phyloP scores from a whole-genome alignment of 1,284 basidiomycete species.

The Volvariella surrecta region DNA sequence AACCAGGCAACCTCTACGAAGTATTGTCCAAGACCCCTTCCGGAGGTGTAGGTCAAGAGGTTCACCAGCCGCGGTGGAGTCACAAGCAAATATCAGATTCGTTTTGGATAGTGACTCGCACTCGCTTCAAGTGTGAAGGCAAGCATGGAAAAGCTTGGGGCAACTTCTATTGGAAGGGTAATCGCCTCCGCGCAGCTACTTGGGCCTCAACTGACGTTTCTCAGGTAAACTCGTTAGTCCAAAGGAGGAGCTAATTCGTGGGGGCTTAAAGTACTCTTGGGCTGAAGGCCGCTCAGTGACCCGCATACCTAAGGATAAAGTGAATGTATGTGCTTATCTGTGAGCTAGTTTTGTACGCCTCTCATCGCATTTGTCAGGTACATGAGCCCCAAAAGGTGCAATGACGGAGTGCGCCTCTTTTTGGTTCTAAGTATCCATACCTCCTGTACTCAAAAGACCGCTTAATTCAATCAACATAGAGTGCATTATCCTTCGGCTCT shows the following conservation, averaged over 20 bases:
- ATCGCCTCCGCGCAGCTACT: constrained; percentile 18
- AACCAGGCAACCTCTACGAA: constrained; percentile 57
- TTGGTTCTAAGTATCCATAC: no score
- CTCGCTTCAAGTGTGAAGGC: constrained; percentile 62
- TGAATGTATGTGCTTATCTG: background rate
- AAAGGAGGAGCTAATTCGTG: constrained; percentile 42
- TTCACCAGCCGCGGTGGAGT: constrained; percentile 68
- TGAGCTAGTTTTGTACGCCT: no score
- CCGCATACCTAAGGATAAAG: background rate
- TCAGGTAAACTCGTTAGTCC: constrained; percentile 42
- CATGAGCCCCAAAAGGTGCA: no score
- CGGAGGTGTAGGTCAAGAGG: constrained; percentile 55
- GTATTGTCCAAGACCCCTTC: constrained; percentile 60
- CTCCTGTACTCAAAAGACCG: no score
- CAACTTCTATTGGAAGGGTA: constrained; percentile 67
- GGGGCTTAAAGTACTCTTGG: constrained; percentile 58
- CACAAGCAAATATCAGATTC: constrained; percentile 56
- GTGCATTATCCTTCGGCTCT: no score
- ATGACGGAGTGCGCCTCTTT: no score
- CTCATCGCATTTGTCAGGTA: no score
- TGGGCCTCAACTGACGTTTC: background rate
- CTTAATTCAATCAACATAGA: no score
- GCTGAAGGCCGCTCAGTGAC: constrained; percentile 36
- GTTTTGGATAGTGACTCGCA: constrained; percentile 66
- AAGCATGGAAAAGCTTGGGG: constrained; percentile 75